Evolutionary conservation across 2,329 filamentous ascomycete genomes (phyloP), one percentile per base, ranked within the genome.

Genomic region (Drechslerella stenobrocha): DNA sequence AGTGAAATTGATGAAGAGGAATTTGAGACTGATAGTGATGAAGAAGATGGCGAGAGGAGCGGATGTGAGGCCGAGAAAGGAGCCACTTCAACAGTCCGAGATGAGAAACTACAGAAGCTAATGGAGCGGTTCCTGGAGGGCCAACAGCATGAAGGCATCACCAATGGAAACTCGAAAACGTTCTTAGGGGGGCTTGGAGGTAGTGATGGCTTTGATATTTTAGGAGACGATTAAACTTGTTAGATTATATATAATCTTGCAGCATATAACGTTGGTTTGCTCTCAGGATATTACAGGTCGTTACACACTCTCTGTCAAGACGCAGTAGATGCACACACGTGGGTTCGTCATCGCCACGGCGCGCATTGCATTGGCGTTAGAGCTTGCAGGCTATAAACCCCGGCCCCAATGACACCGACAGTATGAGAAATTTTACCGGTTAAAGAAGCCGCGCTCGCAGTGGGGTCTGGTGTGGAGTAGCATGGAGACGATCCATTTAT

Each of bases 1-100:
- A 69, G 71, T 7, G 53, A 58, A 22, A 70, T 75, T 8, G 74
- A 74, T 7, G 74, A 73, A 8, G 74, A 73, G 7, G 72, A 73
- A 18, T 73, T 72, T 26, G 70, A 72, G 20, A 73, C 52, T 28
- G 70, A 66, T 1, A 70, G 64, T 40, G 72, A 74, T 44, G 71
- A 71, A 18, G 71, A 28, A 6, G 72, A 72, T n/a, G 71, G 59
- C 46, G 71, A 73, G 22, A 51, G 70, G 44, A 70, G 72, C 45
- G 70, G 69, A 15, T 60, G 18, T n/a, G 57, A 70, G 20, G 63
- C 55, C 32, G 64, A 50, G 52, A 71, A 73, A 34, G 52, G 70
- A 35, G 55, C 28, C 7, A 42, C 52, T 23, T 32, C 45, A 0
- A 26, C 48, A 5, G 55, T 50, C 8, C 50, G 63, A 28, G 55